Evolutionary conservation across 2,329 filamentous ascomycete genomes (phyloP), one percentile per base, ranked within the genome.

Genomic region (Aspergillus versicolor): DNA sequence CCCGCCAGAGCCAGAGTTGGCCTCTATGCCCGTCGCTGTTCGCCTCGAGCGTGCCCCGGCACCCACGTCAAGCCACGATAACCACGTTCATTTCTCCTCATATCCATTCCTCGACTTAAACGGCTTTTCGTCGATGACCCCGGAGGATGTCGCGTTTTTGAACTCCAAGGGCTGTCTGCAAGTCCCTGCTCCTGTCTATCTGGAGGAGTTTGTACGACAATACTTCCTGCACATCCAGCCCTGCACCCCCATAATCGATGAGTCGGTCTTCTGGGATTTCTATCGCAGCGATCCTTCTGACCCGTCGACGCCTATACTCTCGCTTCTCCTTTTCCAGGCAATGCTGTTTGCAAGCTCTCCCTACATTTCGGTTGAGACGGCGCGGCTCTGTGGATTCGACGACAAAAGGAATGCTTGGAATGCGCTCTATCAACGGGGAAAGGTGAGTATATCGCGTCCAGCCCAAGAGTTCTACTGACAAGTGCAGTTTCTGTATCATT

Each of bases 191-290:
- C 30, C 17, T 12, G 12, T 15, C 13, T 38, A 41, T 13, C 34
- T 53, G 11, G 50, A 54, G 4, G 30, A 37, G 27, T 49, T 53
- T 17, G 32, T 57, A 24, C 46, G 46, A 17, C 50, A 48, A 4
- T 57, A 53, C 45, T 57, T 57, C 12, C 21, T 53, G n/a, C 52
- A 57, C 27, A 37, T 57, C 19, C 55, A 57, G 32, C 55, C 55
- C 11, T 49, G 55, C 38, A 30, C 46, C 1, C 30, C 41, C 1
- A 5, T 57, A 11, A 17, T 57, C 6, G 55, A 57, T 30, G 55
- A 57, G 24, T 43, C 55, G 5, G 50, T 34, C 2, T 57, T 57
- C 55, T 57, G 55, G 55, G 32, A 13, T 27, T 8, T 50, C n/a
- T 50, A 50, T 40, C 45, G 27, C 3, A 30, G 27, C 11, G 27